Evolutionary conservation across 768 basidiomycete genomes (phyloP).

Genomic region (Rhodocollybia butyracea): DNA sequence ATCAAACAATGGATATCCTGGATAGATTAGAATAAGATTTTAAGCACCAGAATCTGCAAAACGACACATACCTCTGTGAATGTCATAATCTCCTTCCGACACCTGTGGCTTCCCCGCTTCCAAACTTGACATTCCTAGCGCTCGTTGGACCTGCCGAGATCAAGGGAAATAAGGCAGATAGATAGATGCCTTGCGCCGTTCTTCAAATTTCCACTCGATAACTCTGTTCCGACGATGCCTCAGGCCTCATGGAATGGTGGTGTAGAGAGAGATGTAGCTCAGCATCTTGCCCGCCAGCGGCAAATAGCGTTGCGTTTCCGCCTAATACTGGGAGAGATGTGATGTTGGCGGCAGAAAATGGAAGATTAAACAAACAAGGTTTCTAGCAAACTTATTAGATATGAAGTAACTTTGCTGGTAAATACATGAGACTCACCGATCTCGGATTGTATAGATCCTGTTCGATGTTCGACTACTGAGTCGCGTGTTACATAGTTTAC

Average conservation of each 20-base stretch:
- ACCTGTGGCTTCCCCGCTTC: conserved; percentile 49
- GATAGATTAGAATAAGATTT: too few relatives aligned
- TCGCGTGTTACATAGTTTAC: conserved; percentile 57
- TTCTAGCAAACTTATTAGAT: conserved; percentile 28
- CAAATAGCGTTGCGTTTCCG: conserved; percentile 58
- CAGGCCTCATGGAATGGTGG: conserved; percentile 5
- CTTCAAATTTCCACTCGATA: conserved; percentile 52
- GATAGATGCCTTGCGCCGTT: conserved; percentile 65
- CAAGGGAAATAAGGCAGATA: conserved; percentile 62
- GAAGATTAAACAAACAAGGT: conserved; percentile 50
- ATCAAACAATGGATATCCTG: too few relatives aligned
- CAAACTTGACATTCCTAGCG: conserved; percentile 84
- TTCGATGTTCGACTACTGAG: conserved; percentile 59
- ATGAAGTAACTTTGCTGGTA: conserved; percentile 13
- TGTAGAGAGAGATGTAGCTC: conserved; percentile 66
- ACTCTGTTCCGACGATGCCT: conserved; percentile 22
- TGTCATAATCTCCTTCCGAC: conserved; percentile 72
- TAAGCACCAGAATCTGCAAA: too few relatives aligned
- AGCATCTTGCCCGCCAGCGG: conserved; percentile 71
- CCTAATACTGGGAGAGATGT: conserved; percentile 51
- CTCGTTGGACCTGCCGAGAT: conserved; percentile 59
- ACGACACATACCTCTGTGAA: conserved; percentile 87
- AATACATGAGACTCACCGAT: conserved; percentile 33
- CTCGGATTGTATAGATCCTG: conserved; percentile 50
- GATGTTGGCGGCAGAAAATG: conserved; percentile 64